Evolutionary conservation across 371 early-diverging fungal species (phyloP), one percentile per base, ranked within the genome.

Genomic region (Dichotomocladium elegans): DNA sequence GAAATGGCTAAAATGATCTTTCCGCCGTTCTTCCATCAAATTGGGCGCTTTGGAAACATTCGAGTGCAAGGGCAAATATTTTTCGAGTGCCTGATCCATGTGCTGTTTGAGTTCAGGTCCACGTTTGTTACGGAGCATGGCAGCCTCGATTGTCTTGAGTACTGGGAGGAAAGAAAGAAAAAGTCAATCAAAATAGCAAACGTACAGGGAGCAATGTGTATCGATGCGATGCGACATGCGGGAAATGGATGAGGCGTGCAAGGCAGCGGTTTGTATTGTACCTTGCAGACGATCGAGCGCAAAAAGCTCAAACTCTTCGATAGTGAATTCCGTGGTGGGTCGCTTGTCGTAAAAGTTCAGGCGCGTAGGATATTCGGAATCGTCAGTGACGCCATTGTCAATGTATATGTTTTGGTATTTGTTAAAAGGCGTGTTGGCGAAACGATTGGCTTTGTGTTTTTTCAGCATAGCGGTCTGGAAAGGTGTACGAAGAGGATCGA

Each of bases 1-100:
- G 71, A 88, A 97, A 62, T 98, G 99, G 47, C 90, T 88, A 42
- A 95, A 73, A 46, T 93, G 88, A 80, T 98, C 99, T 69, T 93
- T 93, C 34, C 87, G 72, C 37, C 98, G 84, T 61, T 98, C 87
- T 21, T 77, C 75, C 46, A 79, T 68, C 8, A 87, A 40, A 47
- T 61, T 60, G 17, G 61, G 58, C 45, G 74, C 53, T 61, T 55
- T 60, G 1, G 74, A 55, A 31, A 68, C 46, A 53, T 81, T 83
- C 7, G 79, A 60, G 46, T 72, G 73, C 31, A 91, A 64, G 3
- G 92, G 93, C 57, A 95, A 70, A 57, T 87, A 76, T 57, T 83
- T 72, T 1, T 77, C 79, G 27, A 85, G 57, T 0, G 81, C 72
- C 15, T 75, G 81, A 26, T 74, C 57, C 31, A 95, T 58, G 35